phyloP scores from a whole-genome alignment of 2,329 filamentous ascomycete genomes.

The Aquanectria penicillioides region DNA sequence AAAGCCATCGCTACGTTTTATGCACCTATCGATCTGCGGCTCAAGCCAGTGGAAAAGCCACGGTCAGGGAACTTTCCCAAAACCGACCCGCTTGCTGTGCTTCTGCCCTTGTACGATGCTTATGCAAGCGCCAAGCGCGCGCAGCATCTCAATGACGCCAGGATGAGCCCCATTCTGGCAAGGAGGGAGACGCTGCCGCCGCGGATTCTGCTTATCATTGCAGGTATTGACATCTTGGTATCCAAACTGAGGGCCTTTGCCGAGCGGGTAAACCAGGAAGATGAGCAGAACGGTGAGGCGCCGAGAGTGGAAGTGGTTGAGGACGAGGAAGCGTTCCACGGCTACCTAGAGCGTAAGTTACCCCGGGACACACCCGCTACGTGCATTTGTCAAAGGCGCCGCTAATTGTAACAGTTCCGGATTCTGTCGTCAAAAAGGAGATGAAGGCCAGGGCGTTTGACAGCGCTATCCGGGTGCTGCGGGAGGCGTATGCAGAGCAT shows the following conservation, averaged over 20 bases:
- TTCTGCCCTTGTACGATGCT: conserved; percentile 55
- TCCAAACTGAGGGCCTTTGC: conserved; percentile 53
- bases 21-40: conserved; percentile 50
- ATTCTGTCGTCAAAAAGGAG: conserved; percentile 26
- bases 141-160: conserved; percentile 43
- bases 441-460: conserved; percentile 27
- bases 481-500: conserved; percentile 27
- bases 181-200: conserved; percentile 47
- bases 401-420: conserved; percentile 27
- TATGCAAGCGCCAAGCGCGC: conserved; percentile 49
- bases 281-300: conserved; percentile 15
- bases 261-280: conserved; percentile 44
- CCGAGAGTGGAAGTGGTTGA: conserved; percentile 36
- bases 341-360: conserved; percentile 42
- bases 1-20: conserved; percentile 54
- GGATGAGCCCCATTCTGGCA: conserved; percentile 51
- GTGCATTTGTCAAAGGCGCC: neutral
- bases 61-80: conserved; percentile 44
- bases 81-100: conserved; percentile 49
- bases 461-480: conserved; percentile 28
- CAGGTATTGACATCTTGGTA: conserved; percentile 53
- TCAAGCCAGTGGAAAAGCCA: conserved; percentile 53
- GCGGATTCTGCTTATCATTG: conserved; percentile 52
- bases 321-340: conserved; percentile 41
- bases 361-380: neutral